Base-by-base conservation (phyloP, 257 asterid genomes). In the Rhazya stricta region DNA sequence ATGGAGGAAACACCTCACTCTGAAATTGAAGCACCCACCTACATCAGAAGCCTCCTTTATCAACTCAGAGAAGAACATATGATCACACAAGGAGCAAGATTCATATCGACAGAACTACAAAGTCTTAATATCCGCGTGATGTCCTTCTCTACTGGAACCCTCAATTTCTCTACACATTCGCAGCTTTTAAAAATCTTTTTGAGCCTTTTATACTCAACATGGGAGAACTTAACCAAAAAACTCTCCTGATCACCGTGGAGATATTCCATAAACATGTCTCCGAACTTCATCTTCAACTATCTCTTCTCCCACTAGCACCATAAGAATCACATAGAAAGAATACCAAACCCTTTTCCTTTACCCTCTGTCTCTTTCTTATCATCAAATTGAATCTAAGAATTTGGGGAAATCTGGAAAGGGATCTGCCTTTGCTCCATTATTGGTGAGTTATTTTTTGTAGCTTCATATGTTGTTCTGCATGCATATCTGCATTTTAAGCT, bases 151-250 rank as follows among this genome's bases (percentile, higher is more conserved):
- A 82, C 80, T 27, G 39, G 87, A 76, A 73, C 54, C 79, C 53
- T 77, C 67, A 6, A 71, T 18, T 32, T 80, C 83, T 84, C 84
- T 86, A 74, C 91, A 86, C 50, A 80, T 71, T 74, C 93, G 83
- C 97, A 92, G 16, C 84, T 81, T 81, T 92, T 92, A 37, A 92
- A 84, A 78, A 92, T 96, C 48, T 92, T 88, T 71, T 92, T 92
- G 45, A 92, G 91, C 88, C 96, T 88, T 73, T 92, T 90, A 87
- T 92, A 92, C 79, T 89, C 96, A 9, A 92, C 91, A 72, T 92
- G 88, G 50, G 91, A 73, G 48, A 80, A 88, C 46, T 86, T 84
- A 61, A 80, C 84, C 76, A 88, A 65, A 42, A 79, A 80, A 48
- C 88, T 81, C 84, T 86, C 96, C 63, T 85, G 79, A 73, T 85